Percentiles rank a stretch among this genome's conserved stretches.
Conservation (phyloP, 305 asterid genomes). For the Solanum hybrid region DNA sequence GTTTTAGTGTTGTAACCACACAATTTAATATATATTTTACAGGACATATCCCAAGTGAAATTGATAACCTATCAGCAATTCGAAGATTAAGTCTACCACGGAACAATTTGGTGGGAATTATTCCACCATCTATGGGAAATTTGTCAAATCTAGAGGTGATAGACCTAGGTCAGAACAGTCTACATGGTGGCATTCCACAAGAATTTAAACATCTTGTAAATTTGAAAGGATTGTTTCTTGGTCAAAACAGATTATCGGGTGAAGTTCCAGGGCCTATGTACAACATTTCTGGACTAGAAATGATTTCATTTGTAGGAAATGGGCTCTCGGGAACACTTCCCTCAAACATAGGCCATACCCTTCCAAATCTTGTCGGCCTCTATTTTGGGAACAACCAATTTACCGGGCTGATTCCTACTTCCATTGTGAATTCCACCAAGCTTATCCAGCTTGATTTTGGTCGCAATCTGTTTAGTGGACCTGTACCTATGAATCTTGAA, state of each 20-base stretch:
- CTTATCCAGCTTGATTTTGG: not conserved
- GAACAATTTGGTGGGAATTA: not conserved
- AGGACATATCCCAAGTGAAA: not conserved
- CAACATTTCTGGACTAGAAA: not conserved
- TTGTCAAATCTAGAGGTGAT: not conserved
- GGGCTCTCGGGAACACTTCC: not conserved
- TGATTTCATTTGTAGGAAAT: not conserved
- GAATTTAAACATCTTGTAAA: not conserved
- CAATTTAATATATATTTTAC: not conserved
- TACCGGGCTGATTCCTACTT: conserved; percentile 5
- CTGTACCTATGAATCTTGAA: not conserved
- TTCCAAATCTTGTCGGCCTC: not conserved
- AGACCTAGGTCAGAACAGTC: not conserved
- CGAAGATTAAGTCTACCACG: not conserved
- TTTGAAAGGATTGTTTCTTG: not conserved
- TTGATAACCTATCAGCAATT: conserved; percentile 3
- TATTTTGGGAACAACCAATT: not conserved
- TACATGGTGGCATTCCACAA: conserved; percentile 10
- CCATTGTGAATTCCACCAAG: conserved; percentile 7
- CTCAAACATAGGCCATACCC: not conserved
- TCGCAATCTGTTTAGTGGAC: conserved; percentile 8
- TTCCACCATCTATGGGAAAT: conserved; percentile 1
- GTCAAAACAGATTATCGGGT: not conserved
- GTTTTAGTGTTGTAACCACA: not conserved
- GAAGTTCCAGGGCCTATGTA: not conserved